These are phyloP conservation scores for Choanephora cucurbitarum DNA, from an alignment of 371 early-diverging fungal genomes.

Conservation along the genomic window DNA sequence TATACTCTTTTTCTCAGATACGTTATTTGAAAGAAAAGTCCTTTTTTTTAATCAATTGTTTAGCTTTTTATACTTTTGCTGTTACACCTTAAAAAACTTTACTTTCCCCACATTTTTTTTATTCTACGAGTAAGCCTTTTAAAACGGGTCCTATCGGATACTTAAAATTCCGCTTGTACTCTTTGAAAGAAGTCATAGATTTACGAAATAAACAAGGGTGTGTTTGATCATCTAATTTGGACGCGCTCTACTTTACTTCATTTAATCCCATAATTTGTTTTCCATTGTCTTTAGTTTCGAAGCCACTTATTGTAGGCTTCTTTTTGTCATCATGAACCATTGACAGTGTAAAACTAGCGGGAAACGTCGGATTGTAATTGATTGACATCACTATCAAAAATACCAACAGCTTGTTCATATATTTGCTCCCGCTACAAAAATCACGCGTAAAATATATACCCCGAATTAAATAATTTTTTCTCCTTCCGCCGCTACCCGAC, in stretches of 20 bases:
- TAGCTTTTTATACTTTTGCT: neutral
- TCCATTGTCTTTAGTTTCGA: no score
- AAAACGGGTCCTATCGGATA: neutral
- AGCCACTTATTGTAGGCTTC: no score
- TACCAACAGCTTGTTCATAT: neutral
- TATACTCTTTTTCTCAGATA: no score
- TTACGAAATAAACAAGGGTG: no score
- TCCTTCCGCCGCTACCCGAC: conserved; percentile 23
- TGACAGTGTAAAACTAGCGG: neutral
- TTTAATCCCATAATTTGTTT: no score
- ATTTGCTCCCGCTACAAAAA: neutral
- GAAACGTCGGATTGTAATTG: conserved; percentile 5
- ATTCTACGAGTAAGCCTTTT: neutral
- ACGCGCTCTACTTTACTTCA: no score
- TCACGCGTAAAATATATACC: conserved; percentile 11
- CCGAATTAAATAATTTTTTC: conserved; percentile 13
- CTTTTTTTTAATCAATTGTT: no score
- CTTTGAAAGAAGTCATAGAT: no score
- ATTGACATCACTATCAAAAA: neutral
- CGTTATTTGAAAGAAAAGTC: no score
- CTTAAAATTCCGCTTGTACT: neutral
- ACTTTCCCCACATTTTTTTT: neutral
- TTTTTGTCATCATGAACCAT: no score
- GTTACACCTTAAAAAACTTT: neutral
- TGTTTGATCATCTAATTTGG: no score